Evolutionary conservation across 1,284 basidiomycete genomes (phyloP).

Genomic region (Quambalaria eucalypti): DNA sequence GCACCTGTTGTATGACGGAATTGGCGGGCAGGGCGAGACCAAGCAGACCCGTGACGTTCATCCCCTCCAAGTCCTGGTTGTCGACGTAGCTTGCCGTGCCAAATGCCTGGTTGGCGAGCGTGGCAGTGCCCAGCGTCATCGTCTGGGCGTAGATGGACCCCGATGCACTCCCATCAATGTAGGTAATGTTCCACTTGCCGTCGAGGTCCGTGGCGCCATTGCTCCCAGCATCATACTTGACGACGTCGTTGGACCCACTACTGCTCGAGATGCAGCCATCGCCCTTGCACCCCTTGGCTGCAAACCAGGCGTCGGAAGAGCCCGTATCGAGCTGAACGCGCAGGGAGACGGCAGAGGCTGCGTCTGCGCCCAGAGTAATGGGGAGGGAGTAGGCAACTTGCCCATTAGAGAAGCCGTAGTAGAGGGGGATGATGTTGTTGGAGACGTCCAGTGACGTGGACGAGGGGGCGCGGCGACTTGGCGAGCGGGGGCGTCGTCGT

Average conservation of each 20-base stretch:
- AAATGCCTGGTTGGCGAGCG: slow-evolving; percentile 18
- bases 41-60: slow-evolving; percentile 30
- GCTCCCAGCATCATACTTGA: neutral
- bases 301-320: neutral
- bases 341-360: neutral
- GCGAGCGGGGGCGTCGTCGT: too few relatives aligned
- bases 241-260: neutral
- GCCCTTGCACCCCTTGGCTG: neutral
- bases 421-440: neutral
- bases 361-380: neutral
- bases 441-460: neutral
- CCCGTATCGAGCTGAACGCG: neutral
- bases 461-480: neutral
- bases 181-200: slow-evolving; percentile 13
- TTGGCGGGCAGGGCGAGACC: slow-evolving; percentile 34
- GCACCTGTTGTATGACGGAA: slow-evolving; percentile 24
- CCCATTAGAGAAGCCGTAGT: neutral
- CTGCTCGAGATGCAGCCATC: neutral
- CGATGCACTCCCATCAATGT: slow-evolving; percentile 24
- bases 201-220: neutral
- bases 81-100: slow-evolving; percentile 19
- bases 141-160: slow-evolving; percentile 23
- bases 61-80: slow-evolving; percentile 25
- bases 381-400: neutral
- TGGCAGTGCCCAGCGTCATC: slow-evolving; percentile 20